Evolutionary conservation across 345 rosid species (phyloP), one percentile per base, ranked within the genome.

Genomic region (Toxicodendron radicans): DNA sequence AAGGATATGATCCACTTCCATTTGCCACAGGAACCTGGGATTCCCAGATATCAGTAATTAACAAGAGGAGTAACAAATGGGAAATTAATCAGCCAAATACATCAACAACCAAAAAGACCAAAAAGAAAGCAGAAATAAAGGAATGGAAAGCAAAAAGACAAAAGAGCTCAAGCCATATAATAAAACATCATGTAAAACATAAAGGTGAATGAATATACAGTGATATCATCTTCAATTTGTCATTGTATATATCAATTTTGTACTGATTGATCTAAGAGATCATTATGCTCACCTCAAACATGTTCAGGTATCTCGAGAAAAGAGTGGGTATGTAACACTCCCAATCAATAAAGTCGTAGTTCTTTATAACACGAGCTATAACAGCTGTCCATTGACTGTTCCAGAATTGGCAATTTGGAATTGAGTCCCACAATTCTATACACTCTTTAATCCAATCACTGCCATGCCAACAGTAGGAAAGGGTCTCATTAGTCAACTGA

Each of bases 321-420:
- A 95, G 88, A 67, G 79, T 73, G 38, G 98, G 98, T 66, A 90
- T 81, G 82, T 89, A 90, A 75, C 81, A 77, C 73, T 93, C 98
- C 97, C 97, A 93, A 78, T 88, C 85, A 72, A 93, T 81, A 85
- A 75, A 87, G 51, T 77, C 82, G 84, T 88, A 90, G 78, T 87
- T 91, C 85, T 91, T 93, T 76, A 95, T 81, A 73, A 91, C 94
- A 53, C 97, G 94, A 45, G 98, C 98, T 75, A 85, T 79, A 38
- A 95, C 84, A 83, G 93, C 93, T 72, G 91, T 77, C 99, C 99
- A 95, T 74, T 95, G 99, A 85, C 94, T 80, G 76, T 93, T 95
- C 99, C 99, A 95, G 81, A 95, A 95, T 72, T 90, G 99, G 80
- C 96, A 95, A 79, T 93, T 95, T 46, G 99, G 98, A 75, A 95